Percentiles rank a stretch among this genome's conserved stretches.
Conservation (phyloP, 78 protist genomes). For the Dictyostelium capitatum region DNA sequence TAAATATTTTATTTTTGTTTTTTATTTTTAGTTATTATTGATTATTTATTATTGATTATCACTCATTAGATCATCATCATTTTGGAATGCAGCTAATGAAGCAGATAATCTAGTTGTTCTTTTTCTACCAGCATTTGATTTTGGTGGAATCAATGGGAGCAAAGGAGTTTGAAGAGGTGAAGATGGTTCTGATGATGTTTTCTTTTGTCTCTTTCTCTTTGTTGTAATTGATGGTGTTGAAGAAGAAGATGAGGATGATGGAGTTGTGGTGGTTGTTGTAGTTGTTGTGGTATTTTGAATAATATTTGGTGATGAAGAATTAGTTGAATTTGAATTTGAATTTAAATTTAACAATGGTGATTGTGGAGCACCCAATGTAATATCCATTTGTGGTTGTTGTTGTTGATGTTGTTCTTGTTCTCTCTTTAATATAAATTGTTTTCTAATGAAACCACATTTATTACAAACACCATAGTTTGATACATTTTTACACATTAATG, state of each 20-base stretch:
- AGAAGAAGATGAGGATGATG: background rate
- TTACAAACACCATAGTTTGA: conserved; percentile 62
- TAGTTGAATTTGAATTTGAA: background rate
- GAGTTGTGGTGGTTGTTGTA: background rate
- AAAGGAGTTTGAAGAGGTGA: background rate
- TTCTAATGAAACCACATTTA: conserved; percentile 48
- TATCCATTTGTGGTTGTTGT: background rate
- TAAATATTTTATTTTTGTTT: no score
- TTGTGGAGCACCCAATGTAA: background rate
- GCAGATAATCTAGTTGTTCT: no score
- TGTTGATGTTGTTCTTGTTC: conserved; percentile 21
- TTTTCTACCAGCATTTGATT: no score
- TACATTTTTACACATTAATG: conserved; percentile 40
- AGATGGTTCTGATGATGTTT: background rate
- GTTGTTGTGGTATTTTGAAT: background rate
- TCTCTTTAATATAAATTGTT: conserved; percentile 28
- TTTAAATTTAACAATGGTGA: background rate
- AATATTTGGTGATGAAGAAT: background rate
- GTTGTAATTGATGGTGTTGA: background rate
- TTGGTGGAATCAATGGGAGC: no score
- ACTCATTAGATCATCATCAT: no score
- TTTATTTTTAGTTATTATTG: no score
- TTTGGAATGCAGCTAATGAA: no score
- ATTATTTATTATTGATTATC: no score
- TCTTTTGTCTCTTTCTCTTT: conserved; percentile 12